A percentile compares a stretch with the other conserved stretches of the same genome.
phyloP scores from a whole-genome alignment of 2,329 filamentous ascomycete genomes.

The Colletotrichum sp. region DNA sequence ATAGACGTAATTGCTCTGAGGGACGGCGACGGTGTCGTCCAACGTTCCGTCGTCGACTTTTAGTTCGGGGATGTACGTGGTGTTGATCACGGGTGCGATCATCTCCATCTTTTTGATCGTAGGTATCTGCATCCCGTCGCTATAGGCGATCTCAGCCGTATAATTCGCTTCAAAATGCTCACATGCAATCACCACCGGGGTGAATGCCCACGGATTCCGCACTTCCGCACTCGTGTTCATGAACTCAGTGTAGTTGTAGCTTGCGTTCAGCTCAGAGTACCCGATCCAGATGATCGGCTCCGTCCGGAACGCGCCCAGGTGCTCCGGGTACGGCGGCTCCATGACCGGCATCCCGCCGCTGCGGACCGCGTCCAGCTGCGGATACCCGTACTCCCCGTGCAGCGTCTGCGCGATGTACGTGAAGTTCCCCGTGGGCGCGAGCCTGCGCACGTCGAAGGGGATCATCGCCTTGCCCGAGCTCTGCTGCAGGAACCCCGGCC shows the following conservation, averaged over 20 bases:
- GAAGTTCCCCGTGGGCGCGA: constrained; percentile 31
- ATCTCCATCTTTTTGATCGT: constrained; percentile 24
- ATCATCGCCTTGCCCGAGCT: constrained; percentile 23
- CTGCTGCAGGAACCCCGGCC: background rate
- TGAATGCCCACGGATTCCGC: constrained; percentile 23
- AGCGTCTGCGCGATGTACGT: constrained; percentile 34
- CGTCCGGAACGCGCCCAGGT: constrained; percentile 35
- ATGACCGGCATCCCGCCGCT: constrained; percentile 30
- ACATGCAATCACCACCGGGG: constrained; percentile 36
- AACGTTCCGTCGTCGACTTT: constrained; percentile 33
- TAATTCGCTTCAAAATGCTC: constrained; percentile 38
- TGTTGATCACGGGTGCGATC: constrained; percentile 31
- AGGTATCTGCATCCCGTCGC: constrained; percentile 27
- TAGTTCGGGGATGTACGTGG: constrained; percentile 24
- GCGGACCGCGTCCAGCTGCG: constrained; percentile 25
- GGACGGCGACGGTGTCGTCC: constrained; percentile 32
- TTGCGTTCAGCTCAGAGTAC: constrained; percentile 28
- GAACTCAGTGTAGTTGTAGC: constrained; percentile 23
- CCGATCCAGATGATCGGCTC: constrained; percentile 40
- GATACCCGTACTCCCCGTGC: constrained; percentile 32
- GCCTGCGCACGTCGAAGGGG: constrained; percentile 29
- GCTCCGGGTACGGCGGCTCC: constrained; percentile 24
- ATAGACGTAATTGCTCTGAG: constrained; percentile 29
- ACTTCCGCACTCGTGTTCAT: background rate
- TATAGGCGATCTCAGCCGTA: constrained; percentile 30